Conservation (phyloP, 345 rosid genomes). For the Pseudoturritis turrita region DNA sequence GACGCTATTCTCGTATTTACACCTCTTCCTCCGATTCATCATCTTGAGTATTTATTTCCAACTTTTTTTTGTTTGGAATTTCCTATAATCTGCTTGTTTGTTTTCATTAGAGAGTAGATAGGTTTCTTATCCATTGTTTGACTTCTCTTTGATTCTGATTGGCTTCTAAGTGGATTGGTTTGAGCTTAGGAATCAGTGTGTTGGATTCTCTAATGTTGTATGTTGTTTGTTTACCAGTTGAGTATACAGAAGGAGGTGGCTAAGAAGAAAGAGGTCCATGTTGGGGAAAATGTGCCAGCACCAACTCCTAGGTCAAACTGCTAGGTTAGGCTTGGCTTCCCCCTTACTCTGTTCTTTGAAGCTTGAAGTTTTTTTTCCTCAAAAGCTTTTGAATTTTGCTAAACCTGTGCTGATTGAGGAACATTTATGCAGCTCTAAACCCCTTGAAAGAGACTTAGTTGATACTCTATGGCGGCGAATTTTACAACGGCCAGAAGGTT, state of each 20-base stretch:
- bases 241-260: slow-evolving; percentile 86
- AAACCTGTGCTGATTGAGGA: not conserved
- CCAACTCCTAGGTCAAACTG: slow-evolving; percentile 95
- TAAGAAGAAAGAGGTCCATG: slow-evolving; percentile 87
- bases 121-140: not conserved
- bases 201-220: not conserved
- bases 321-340: slow-evolving; percentile 44
- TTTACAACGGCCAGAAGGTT: slow-evolving; percentile 92
- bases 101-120: not conserved
- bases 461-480: slow-evolving; percentile 87
- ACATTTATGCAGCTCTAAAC: slow-evolving; percentile 54
- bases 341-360: not conserved
- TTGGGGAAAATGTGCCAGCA: slow-evolving; percentile 81
- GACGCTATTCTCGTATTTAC: slow-evolving; percentile 79
- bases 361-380: too few relatives aligned
- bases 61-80: not conserved
- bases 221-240: slow-evolving; percentile 43
- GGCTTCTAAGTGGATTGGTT: not conserved
- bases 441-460: slow-evolving; percentile 85
- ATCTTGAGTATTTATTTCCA: too few relatives aligned
- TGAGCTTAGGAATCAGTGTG: too few relatives aligned
- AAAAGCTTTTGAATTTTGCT: too few relatives aligned
- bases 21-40: not conserved
- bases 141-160: too few relatives aligned
- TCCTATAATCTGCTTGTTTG: not conserved